Percentiles rank a stretch among this genome's conserved stretches.
These are phyloP conservation scores for Aspergillus jensenii DNA, from an alignment of 2,329 filamentous ascomycete genomes.

Conservation along the genomic window DNA sequence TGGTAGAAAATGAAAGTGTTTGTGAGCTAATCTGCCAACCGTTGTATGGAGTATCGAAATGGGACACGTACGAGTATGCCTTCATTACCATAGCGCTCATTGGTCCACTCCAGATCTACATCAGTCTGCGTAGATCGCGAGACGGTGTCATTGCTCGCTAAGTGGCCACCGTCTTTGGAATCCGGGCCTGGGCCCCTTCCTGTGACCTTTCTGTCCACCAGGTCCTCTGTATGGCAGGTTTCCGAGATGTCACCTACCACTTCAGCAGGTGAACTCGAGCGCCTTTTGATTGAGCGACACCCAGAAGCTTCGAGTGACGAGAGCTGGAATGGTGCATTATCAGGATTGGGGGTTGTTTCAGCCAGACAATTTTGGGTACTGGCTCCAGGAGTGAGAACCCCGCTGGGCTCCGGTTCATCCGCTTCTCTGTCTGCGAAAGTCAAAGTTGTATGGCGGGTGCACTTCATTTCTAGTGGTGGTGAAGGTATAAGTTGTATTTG, in stretches of 20 bases:
- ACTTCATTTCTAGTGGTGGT: background rate
- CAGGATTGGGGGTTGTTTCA: background rate
- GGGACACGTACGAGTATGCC: background rate
- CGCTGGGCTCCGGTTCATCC: background rate
- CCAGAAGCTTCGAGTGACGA: background rate
- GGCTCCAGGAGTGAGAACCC: background rate
- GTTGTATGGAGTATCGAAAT: background rate
- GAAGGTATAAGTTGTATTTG: background rate
- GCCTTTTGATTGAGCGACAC: background rate
- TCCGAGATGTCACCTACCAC: background rate
- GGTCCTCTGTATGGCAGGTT: background rate
- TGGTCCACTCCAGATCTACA: background rate
- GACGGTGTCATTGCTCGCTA: background rate
- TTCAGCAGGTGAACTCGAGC: background rate
- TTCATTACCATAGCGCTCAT: background rate
- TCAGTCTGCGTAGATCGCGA: conserved; percentile 4
- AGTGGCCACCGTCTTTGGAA: background rate
- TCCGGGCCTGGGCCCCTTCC: background rate
- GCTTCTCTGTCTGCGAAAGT: background rate
- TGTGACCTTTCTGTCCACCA: background rate
- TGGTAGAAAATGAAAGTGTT: background rate
- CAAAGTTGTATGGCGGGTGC: too few species aligned
- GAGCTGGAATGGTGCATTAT: background rate
- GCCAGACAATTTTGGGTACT: background rate
- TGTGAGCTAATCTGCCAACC: background rate